Percentiles rank a stretch among this genome's conserved stretches.
These are phyloP conservation scores for Cystobasidium ongulense DNA, from an alignment of 768 basidiomycete genomes.

Conservation along the genomic window DNA sequence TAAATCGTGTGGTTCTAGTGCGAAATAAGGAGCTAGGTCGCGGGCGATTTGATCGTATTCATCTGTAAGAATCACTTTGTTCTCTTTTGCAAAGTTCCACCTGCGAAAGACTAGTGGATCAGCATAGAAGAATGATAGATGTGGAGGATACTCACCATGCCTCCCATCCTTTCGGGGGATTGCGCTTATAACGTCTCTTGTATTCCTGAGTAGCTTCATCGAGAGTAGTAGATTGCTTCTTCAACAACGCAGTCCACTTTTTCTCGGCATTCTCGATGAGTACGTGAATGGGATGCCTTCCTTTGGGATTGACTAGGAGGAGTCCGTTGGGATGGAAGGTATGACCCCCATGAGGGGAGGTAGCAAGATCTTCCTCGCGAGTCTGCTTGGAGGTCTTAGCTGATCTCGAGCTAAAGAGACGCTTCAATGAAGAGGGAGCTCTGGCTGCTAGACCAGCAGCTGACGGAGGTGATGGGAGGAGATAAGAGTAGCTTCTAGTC, in stretches of 20 bases:
- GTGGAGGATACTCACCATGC: slow-evolving; percentile 55
- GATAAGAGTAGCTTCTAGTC: background rate
- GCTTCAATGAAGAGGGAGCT: background rate
- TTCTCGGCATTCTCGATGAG: slow-evolving; percentile 76
- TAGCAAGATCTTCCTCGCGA: background rate
- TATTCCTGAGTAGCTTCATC: slow-evolving; percentile 74
- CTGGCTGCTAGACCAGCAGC: background rate
- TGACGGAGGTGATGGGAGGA: background rate
- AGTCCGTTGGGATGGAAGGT: slow-evolving; percentile 38
- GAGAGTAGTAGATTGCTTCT: slow-evolving; percentile 69
- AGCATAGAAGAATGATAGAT: background rate
- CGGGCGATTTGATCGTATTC: slow-evolving; percentile 55
- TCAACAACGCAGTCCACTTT: slow-evolving; percentile 60
- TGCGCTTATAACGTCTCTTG: slow-evolving; percentile 61
- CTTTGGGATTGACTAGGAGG: slow-evolving; percentile 32
- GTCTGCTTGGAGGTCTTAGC: background rate
- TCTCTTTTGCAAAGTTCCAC: slow-evolving; percentile 61
- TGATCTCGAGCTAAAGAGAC: background rate
- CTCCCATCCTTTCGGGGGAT: slow-evolving; percentile 85
- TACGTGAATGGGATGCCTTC: slow-evolving; percentile 66
- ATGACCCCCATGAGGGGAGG: slow-evolving; percentile 26
- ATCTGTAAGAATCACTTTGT: slow-evolving; percentile 71
- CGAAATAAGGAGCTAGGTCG: slow-evolving; percentile 80
- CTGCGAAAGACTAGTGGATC: slow-evolving; percentile 34
- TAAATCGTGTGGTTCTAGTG: slow-evolving; percentile 49